Conservation (phyloP, 2,329 filamentous ascomycete genomes). For the Phyllosticta ampelicida region DNA sequence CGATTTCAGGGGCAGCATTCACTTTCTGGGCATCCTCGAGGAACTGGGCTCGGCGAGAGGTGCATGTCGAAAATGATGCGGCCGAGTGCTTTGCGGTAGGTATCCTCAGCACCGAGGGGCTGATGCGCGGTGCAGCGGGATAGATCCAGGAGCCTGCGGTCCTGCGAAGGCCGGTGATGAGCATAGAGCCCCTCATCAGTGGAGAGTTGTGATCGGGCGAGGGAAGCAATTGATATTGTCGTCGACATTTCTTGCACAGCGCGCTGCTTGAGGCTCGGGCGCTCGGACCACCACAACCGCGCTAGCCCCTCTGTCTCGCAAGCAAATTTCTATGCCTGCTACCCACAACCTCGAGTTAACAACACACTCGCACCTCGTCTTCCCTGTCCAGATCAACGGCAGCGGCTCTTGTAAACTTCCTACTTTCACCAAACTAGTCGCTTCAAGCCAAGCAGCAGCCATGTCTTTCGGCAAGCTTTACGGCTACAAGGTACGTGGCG, state of each 20-base stretch:
- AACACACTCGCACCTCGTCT: not conserved
- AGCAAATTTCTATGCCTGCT: constrained; percentile 6
- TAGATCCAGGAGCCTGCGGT: constrained; percentile 18
- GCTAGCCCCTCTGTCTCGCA: not conserved
- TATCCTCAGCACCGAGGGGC: not conserved
- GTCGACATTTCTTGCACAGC: not conserved
- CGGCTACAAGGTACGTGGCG: constrained; percentile 58
- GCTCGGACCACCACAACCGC: not conserved
- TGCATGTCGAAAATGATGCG: constrained; percentile 24
- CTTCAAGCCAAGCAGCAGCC: constrained; percentile 12
- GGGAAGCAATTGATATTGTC: not conserved
- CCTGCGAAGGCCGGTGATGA: constrained; percentile 20
- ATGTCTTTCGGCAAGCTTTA: constrained; percentile 99
- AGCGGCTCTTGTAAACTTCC: constrained; percentile 2
- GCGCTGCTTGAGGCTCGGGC: not conserved
- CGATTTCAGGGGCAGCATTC: constrained; percentile 35
- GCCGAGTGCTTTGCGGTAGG: not conserved
- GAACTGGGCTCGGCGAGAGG: constrained; percentile 17
- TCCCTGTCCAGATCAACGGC: not conserved
- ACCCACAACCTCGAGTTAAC: constrained; percentile 5
- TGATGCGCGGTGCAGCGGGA: constrained; percentile 11
- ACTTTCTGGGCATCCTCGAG: constrained; percentile 19
- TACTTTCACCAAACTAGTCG: not conserved
- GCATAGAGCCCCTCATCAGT: constrained; percentile 10
- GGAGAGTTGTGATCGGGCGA: not conserved